Evolutionary conservation across 2,329 filamentous ascomycete species (phyloP).

Genomic region (Hyphodiscus sp.): DNA sequence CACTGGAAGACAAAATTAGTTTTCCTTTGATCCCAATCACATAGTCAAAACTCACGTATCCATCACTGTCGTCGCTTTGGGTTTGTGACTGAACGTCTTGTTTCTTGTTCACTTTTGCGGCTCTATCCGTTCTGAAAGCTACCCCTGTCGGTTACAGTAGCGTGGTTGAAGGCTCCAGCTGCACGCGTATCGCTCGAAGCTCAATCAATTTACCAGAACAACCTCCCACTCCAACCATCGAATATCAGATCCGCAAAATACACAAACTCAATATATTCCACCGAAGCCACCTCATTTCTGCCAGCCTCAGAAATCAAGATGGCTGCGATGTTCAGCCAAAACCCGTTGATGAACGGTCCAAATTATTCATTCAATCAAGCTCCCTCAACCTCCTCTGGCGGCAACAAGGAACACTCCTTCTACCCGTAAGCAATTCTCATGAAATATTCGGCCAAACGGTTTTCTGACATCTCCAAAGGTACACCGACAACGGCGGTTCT

Average conservation of each 20-base stretch:
- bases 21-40: not conserved
- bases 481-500: slow-evolving; percentile 96
- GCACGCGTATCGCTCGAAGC: slow-evolving; percentile 1
- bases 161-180: slow-evolving; percentile 20
- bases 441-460: not conserved
- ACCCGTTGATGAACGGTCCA: slow-evolving; percentile 61
- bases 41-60: not conserved
- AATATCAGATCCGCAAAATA: not conserved
- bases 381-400: slow-evolving; percentile 46
- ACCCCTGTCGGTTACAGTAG: slow-evolving; percentile 23
- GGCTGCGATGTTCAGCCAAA: slow-evolving; percentile 64
- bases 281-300: slow-evolving; percentile 1
- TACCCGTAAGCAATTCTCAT: slow-evolving; percentile 64
- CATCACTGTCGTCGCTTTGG: slow-evolving; percentile 3
- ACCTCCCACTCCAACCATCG: not conserved
- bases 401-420: slow-evolving; percentile 71
- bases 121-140: slow-evolving; percentile 10
- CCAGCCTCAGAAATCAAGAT: slow-evolving; percentile 34
- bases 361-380: slow-evolving; percentile 63
- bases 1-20: slow-evolving; percentile 12
- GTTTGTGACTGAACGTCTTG: not conserved
- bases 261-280: not conserved
- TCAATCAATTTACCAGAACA: not conserved
- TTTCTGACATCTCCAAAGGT: slow-evolving; percentile 45
- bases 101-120: not conserved